Conservation (phyloP, 208 protist species). For the Porcisia hertigi region DNA sequence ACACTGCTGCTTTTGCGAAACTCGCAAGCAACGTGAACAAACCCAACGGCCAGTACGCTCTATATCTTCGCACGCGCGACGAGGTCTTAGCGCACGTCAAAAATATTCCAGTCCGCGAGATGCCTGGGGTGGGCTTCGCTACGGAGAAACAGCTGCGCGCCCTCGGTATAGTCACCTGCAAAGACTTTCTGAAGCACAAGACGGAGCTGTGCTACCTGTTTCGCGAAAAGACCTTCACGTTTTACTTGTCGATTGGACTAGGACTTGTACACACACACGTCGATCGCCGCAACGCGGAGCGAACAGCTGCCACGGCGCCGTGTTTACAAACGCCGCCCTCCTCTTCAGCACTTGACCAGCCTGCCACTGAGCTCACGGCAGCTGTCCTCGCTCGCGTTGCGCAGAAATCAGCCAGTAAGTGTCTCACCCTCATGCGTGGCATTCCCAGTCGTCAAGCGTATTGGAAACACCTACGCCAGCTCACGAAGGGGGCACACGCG, state of each 20-base stretch:
- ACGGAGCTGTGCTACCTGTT: constrained; percentile 59
- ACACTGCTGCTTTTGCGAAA: constrained; percentile 82
- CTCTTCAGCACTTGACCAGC: neutral
- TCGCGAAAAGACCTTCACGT: constrained; percentile 47
- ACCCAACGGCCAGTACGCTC: constrained; percentile 87
- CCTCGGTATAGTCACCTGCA: constrained; percentile 56
- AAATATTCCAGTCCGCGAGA: constrained; percentile 45
- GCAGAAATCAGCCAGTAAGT: constrained; percentile 54
- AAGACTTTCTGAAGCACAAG: constrained; percentile 36
- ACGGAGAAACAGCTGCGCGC: constrained; percentile 44
- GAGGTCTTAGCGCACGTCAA: constrained; percentile 53
- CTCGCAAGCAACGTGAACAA: constrained; percentile 88
- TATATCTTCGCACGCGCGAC: constrained; percentile 41
- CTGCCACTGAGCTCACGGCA: neutral
- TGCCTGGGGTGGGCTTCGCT: constrained; percentile 61
- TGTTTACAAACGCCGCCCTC: neutral
- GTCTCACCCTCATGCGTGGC: constrained; percentile 34
- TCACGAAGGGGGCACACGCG: constrained; percentile 28
- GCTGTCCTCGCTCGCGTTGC: neutral
- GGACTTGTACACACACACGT: constrained; percentile 55
- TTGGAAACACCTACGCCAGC: constrained; percentile 13
- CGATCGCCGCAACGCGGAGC: constrained; percentile 32
- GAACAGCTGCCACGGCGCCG: neutral
- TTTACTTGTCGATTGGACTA: constrained; percentile 59
- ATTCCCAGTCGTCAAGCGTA: constrained; percentile 26